Evolutionary conservation across 345 rosid genomes (phyloP), one percentile per base, ranked within the genome.

Genomic region (Corchorus olitorius): DNA sequence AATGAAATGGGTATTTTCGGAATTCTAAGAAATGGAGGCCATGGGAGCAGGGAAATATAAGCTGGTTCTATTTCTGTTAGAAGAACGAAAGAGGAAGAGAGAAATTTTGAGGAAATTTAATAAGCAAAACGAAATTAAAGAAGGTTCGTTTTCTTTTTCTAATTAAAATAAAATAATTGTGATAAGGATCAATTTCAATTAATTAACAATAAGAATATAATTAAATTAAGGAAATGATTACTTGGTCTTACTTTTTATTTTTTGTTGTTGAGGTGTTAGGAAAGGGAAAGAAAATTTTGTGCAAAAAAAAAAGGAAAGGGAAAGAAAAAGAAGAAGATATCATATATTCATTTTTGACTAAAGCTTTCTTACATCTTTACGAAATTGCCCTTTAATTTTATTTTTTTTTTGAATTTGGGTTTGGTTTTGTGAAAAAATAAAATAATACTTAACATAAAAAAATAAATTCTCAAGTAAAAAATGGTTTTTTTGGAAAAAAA

Each of bases 11-110:
- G 71, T 75, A 53, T 13, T 48, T 37, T 15, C 9, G 61, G 45
- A 33, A 41, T 75, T 72, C 27, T 14, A 77, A n/a, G 48, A 58
- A 80, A n/a, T 10, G 54, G 61, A 48, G 34, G 70, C 76, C 66
- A 63, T 59, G 72, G 65, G 61, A 69, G 76, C 48, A 22, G 56
- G 59, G n/a, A 35, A 49, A 4, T 22, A 56, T 27, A 46, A 55
- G 58, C 74, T 45, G 73, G 43, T 17, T 67, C 61, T 8, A 8
- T 45, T 45, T 45, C 15, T 6, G 8, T 37, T 7, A 46, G 46
- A 58, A 20, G 65, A 62, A 20, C 8, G 22, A 17, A 19, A 41
- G 16, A 56, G 49, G 49, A 1, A 49, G 50, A 62, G 56, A 0
- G 27, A 16, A 58, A 50, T 20, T n/a, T 69, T 16, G 15, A 49